Evolutionary conservation across 179 eudicot genomes (phyloP).

Genomic region (Gypsophila paniculata): DNA sequence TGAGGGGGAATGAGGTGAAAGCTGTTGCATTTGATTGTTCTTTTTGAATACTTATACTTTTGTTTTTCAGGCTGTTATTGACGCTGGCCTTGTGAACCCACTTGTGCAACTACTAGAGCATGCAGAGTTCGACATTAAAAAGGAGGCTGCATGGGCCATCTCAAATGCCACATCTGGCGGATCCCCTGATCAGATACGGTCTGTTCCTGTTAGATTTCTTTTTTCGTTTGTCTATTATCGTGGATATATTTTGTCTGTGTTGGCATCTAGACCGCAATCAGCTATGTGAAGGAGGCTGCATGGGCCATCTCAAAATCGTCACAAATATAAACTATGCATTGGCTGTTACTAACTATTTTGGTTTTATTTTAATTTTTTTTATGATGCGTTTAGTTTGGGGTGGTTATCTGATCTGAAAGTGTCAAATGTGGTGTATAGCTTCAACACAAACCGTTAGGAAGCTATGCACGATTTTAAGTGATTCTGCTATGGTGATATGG

Average conservation of each 20-base stretch:
- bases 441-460: too few relatives aligned
- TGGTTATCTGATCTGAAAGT: too few relatives aligned
- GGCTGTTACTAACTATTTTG: too few relatives aligned
- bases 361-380: too few relatives aligned
- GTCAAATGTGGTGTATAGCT: too few relatives aligned
- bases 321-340: too few relatives aligned
- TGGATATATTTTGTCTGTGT: neutral
- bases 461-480: too few relatives aligned
- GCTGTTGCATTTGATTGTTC: neutral
- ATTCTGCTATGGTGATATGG: too few relatives aligned
- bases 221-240: neutral
- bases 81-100: constrained; percentile 50
- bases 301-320: too few relatives aligned
- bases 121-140: constrained; percentile 74
- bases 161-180: constrained; percentile 87
- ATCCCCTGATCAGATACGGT: constrained; percentile 63
- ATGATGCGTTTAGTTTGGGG: too few relatives aligned
- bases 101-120: constrained; percentile 58
- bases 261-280: neutral
- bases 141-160: constrained; percentile 81
- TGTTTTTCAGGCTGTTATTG: constrained; percentile 51
- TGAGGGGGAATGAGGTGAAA: neutral
- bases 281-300: neutral
- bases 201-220: neutral
- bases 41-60: neutral